Percentiles rank a stretch among this genome's conserved stretches.
phyloP scores from a whole-genome alignment of 306 rosid genomes.

The Dryas alaskensis region DNA sequence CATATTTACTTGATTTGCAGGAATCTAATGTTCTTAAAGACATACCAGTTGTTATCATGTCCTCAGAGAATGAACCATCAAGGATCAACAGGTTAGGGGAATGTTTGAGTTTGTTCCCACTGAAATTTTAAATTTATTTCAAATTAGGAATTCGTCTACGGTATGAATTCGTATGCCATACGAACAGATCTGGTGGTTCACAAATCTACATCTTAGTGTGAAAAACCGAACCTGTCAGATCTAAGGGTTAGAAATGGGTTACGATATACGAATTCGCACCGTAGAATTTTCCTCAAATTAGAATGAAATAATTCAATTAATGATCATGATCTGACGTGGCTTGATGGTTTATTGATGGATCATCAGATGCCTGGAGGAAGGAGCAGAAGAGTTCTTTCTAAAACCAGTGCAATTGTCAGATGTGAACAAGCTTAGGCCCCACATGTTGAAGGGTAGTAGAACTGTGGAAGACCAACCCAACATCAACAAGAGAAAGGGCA shows the following conservation, averaged over 20 bases:
- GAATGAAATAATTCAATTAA: neutral
- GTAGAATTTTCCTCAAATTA: too few species aligned
- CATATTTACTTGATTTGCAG: constrained; percentile 39
- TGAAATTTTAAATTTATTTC: constrained; percentile 5
- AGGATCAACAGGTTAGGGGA: constrained; percentile 66
- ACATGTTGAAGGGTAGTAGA: constrained; percentile 53
- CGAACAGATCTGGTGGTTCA: neutral
- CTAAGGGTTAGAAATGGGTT: too few species aligned
- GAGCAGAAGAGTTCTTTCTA: constrained; percentile 78
- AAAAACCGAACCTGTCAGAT: too few species aligned
- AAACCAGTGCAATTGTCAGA: constrained; percentile 80
- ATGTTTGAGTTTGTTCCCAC: neutral
- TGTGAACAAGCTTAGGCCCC: constrained; percentile 74
- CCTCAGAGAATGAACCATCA: constrained; percentile 84
- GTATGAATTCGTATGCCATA: too few species aligned
- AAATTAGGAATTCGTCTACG: neutral
- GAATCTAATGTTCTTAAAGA: constrained; percentile 75
- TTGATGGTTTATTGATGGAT: neutral
- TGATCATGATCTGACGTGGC: neutral
- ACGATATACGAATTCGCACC: too few species aligned
- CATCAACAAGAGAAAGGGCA: constrained; percentile 31
- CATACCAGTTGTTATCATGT: constrained; percentile 90
- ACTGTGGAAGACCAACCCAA: constrained; percentile 35
- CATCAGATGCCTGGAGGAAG: constrained; percentile 82
- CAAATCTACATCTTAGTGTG: too few species aligned